phyloP scores from a whole-genome alignment of 2,329 filamentous ascomycete species.

The Phaeosphaeriaceae sp. region DNA sequence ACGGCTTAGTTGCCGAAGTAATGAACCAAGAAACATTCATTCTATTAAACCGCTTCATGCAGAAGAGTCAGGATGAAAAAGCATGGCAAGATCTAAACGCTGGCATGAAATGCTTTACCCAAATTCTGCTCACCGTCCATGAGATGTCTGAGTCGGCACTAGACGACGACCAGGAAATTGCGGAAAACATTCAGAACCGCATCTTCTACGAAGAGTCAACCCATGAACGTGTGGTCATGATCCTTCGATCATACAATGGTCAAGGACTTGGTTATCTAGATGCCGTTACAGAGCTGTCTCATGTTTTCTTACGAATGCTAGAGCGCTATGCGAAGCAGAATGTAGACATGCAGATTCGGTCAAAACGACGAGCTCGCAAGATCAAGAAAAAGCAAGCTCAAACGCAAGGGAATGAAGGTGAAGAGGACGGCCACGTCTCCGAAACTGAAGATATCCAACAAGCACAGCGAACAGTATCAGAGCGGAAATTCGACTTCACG shows the following conservation, averaged over 20 bases:
- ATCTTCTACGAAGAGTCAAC: slow-evolving; percentile 99
- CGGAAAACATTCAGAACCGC: slow-evolving; percentile 93
- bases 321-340: slow-evolving; percentile 96
- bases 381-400: slow-evolving; percentile 69
- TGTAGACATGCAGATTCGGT: slow-evolving; percentile 88
- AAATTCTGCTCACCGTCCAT: slow-evolving; percentile 89
- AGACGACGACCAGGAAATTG: slow-evolving; percentile 97
- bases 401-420: slow-evolving; percentile 57
- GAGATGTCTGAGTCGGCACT: slow-evolving; percentile 84
- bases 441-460: slow-evolving; percentile 71
- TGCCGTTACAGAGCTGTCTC: slow-evolving; percentile 85
- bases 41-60: slow-evolving; percentile 81
- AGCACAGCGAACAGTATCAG: slow-evolving; percentile 73
- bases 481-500: slow-evolving; percentile 93
- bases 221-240: slow-evolving; percentile 82
- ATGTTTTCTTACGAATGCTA: slow-evolving; percentile 89
- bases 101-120: slow-evolving; percentile 91
- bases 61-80: slow-evolving; percentile 79
- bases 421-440: slow-evolving; percentile 63
- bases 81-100: slow-evolving; percentile 86
- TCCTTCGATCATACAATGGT: slow-evolving; percentile 86
- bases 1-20: slow-evolving; percentile 85
- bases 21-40: slow-evolving; percentile 96
- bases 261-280: slow-evolving; percentile 95
- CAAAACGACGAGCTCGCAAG: slow-evolving; percentile 72